A percentile compares a stretch with the other conserved stretches of the same genome.
Conservation (phyloP, 371 early-diverging fungal genomes). For the Mortierella sp. region DNA sequence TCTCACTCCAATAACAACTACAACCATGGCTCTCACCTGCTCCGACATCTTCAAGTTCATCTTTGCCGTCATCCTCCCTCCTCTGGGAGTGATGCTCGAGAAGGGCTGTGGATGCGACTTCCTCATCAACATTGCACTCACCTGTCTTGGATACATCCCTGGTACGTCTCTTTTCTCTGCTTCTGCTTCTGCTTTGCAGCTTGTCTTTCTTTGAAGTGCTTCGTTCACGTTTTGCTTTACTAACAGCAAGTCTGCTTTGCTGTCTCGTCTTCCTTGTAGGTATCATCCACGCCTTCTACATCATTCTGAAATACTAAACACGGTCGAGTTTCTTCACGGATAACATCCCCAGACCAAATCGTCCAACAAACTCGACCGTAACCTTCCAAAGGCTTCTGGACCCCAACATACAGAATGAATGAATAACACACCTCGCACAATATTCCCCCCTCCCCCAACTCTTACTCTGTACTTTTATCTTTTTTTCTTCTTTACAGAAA, state of each 20-base stretch:
- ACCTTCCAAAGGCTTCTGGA: too few species aligned
- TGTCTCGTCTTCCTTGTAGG: slow-evolving; percentile 14
- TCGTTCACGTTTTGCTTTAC: not conserved
- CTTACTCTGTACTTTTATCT: not conserved
- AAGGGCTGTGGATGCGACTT: slow-evolving; percentile 79
- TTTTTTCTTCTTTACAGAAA: not conserved
- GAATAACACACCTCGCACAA: not conserved
- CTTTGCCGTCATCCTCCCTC: slow-evolving; percentile 62
- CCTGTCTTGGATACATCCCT: slow-evolving; percentile 87
- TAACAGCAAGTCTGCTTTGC: not conserved
- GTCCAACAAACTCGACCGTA: not conserved
- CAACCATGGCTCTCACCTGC: slow-evolving; percentile 63
- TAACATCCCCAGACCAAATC: not conserved
- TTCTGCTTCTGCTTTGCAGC: not conserved
- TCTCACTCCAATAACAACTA: slow-evolving; percentile 64
- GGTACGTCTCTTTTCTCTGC: slow-evolving; percentile 61
- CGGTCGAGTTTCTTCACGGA: not conserved
- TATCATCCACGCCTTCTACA: slow-evolving; percentile 57
- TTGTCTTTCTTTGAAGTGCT: not conserved
- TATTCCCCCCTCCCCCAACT: not conserved
- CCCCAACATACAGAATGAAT: not conserved
- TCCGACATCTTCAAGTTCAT: slow-evolving; percentile 65
- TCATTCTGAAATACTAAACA: slow-evolving; percentile 50
- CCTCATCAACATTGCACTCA: slow-evolving; percentile 84
- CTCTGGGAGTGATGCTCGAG: slow-evolving; percentile 65